Evolutionary conservation across 208 protist genomes (phyloP).

Genomic region (Crithidia mellificae): DNA sequence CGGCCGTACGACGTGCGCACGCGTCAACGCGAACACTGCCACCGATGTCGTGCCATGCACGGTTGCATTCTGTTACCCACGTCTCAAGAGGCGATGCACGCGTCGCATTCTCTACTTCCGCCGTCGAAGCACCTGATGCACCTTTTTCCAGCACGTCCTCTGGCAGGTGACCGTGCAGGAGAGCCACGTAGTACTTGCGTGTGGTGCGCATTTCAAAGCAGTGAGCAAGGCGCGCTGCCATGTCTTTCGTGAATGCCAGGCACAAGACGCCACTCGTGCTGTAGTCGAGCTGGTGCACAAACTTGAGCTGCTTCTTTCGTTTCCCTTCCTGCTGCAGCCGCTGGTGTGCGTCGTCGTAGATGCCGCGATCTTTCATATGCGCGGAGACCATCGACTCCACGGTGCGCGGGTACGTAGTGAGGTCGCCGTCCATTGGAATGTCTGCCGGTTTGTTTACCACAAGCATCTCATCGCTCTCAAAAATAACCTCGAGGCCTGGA

Average conservation of each 20-base stretch:
- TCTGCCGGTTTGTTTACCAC: slow-evolving; percentile 88
- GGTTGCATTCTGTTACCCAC: slow-evolving; percentile 16
- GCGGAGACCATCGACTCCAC: slow-evolving; percentile 60
- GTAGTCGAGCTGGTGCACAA: slow-evolving; percentile 93
- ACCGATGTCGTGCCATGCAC: slow-evolving; percentile 9
- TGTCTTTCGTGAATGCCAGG: slow-evolving; percentile 81
- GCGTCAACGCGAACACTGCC: slow-evolving; percentile 2
- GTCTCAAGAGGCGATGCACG: neutral
- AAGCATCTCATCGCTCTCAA: slow-evolving; percentile 70
- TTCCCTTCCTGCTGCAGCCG: slow-evolving; percentile 32
- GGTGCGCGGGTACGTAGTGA: slow-evolving; percentile 21
- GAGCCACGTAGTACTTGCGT: slow-evolving; percentile 81
- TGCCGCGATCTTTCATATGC: slow-evolving; percentile 39
- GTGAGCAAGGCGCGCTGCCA: slow-evolving; percentile 70
- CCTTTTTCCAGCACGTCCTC: neutral
- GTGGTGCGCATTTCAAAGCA: slow-evolving; percentile 88
- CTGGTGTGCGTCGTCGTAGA: slow-evolving; percentile 37
- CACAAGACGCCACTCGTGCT: slow-evolving; percentile 90
- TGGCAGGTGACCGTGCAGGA: slow-evolving; percentile 71
- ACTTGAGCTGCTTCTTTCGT: slow-evolving; percentile 72
- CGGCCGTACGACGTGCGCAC: neutral
- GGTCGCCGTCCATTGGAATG: slow-evolving; percentile 82
- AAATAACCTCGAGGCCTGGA: slow-evolving; percentile 40
- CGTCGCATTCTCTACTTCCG: no score
- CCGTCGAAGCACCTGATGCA: neutral